These are phyloP conservation scores for Xanthoparmelia taractica DNA, from an alignment of 495 filamentous ascomycete genomes.

Conservation along the genomic window DNA sequence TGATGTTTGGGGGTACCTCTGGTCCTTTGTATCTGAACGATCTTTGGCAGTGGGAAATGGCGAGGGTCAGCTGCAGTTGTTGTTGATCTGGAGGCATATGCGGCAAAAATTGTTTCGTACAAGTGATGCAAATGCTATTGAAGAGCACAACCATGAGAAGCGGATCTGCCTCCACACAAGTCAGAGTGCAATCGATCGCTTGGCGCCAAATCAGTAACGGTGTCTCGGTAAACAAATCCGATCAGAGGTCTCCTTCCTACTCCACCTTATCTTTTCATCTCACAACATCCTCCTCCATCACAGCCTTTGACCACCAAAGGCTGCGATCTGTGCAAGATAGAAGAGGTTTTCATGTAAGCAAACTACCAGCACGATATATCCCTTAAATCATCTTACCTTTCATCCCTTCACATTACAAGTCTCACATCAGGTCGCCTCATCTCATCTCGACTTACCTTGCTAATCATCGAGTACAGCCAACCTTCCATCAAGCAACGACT, in stretches of 20 bases:
- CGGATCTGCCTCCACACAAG: too few species aligned
- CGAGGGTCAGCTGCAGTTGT: too few species aligned
- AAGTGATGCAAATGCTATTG: too few species aligned
- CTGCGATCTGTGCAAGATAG: too few species aligned
- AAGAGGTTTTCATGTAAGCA: neutral
- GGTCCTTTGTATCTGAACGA: too few species aligned
- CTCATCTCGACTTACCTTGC: neutral
- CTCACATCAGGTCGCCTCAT: neutral
- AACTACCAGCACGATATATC: neutral
- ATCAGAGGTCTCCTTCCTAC: neutral
- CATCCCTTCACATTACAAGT: neutral
- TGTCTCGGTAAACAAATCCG: slow-evolving; percentile 14
- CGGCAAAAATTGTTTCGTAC: too few species aligned
- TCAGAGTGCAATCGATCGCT: neutral
- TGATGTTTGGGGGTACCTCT: too few species aligned
- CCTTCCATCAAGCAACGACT: neutral
- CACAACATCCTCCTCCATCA: neutral
- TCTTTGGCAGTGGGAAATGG: too few species aligned
- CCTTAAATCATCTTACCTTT: neutral
- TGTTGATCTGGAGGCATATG: too few species aligned
- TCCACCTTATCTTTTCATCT: neutral
- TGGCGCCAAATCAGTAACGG: neutral
- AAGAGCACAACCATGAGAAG: too few species aligned
- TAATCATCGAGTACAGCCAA: slow-evolving; percentile 4
- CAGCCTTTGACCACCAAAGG: neutral